Evolutionary conservation across 2,329 filamentous ascomycete species (phyloP).

Genomic region (Scortechinia acanthostroma): DNA sequence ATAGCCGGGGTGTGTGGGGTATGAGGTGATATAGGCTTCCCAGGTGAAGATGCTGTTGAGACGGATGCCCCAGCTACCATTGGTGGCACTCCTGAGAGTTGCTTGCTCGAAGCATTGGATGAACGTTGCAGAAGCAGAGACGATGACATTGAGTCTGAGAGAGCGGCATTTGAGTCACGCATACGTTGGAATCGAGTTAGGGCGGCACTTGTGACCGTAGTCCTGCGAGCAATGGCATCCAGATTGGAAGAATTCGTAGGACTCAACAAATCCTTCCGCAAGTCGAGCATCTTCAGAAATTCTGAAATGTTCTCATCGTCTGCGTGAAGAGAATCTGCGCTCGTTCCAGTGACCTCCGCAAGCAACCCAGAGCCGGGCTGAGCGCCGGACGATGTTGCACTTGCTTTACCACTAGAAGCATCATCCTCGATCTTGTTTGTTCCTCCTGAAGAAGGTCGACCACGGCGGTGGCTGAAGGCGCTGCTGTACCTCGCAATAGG

Average conservation of each 20-base stretch:
- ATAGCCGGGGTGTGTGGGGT: slow-evolving; percentile 62
- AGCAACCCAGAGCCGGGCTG: slow-evolving; percentile 49
- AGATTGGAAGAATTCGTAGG: slow-evolving; percentile 38
- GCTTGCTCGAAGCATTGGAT: slow-evolving; percentile 51
- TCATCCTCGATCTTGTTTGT: slow-evolving; percentile 40
- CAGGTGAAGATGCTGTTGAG: slow-evolving; percentile 59
- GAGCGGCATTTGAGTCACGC: slow-evolving; percentile 50
- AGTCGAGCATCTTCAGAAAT: slow-evolving; percentile 56
- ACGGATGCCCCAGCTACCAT: slow-evolving; percentile 49
- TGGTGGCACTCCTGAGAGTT: slow-evolving; percentile 51
- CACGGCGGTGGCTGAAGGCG: slow-evolving; percentile 56
- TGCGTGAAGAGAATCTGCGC: slow-evolving; percentile 46
- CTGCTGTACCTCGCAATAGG: slow-evolving; percentile 56
- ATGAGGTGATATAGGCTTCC: slow-evolving; percentile 54
- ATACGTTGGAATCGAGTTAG: slow-evolving; percentile 54
- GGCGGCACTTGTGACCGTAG: slow-evolving; percentile 43
- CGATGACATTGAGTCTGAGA: slow-evolving; percentile 60
- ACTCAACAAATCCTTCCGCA: slow-evolving; percentile 46
- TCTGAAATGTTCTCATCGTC: slow-evolving; percentile 63
- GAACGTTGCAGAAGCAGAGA: slow-evolving; percentile 56
- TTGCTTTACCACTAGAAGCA: slow-evolving; percentile 35
- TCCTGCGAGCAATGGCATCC: slow-evolving; percentile 34
- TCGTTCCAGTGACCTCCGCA: slow-evolving; percentile 43
- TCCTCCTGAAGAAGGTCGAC: slow-evolving; percentile 46
- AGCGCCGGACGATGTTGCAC: slow-evolving; percentile 36